phyloP scores from a whole-genome alignment of 148 eudicot genomes.

The Chenopodium quinoa region DNA sequence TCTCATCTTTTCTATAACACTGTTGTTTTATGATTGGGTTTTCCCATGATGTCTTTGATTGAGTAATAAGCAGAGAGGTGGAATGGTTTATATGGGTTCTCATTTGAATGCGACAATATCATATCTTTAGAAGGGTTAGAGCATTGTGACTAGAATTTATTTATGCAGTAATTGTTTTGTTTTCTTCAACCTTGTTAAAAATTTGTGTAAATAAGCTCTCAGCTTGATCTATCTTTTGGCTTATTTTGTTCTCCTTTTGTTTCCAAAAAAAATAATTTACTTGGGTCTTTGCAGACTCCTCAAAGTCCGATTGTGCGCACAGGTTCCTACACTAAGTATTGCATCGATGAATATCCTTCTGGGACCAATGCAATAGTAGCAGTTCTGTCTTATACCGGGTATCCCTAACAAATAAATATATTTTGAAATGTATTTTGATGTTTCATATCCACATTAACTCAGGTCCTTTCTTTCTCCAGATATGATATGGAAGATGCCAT shows the following conservation, averaged over 20 bases:
- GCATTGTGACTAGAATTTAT: background rate
- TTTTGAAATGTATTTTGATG: slow-evolving; percentile 1
- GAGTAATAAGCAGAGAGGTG: background rate
- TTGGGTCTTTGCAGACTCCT: slow-evolving; percentile 65
- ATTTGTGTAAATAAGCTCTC: background rate
- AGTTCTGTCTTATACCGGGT: slow-evolving; percentile 95
- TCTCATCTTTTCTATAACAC: background rate
- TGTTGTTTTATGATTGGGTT: no score
- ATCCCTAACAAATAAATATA: background rate
- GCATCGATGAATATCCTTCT: slow-evolving; percentile 72
- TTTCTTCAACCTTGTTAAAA: background rate
- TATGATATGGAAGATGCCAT: slow-evolving; percentile 99
- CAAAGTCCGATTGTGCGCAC: slow-evolving; percentile 93
- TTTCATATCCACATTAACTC: slow-evolving; percentile 10
- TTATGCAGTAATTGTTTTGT: background rate
- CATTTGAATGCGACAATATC: background rate
- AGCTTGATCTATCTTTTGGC: background rate
- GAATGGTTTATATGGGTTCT: background rate
- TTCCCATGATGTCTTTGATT: background rate
- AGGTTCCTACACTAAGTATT: slow-evolving; percentile 58
- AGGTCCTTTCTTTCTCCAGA: slow-evolving; percentile 36
- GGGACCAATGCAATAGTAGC: slow-evolving; percentile 99
- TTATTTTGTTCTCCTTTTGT: slow-evolving; percentile 3
- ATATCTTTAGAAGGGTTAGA: background rate
- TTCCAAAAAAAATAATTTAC: background rate